These are phyloP conservation scores for Haematococcus lacustris DNA, from an alignment of 139 green algal genomes.

Conservation along the genomic window DNA sequence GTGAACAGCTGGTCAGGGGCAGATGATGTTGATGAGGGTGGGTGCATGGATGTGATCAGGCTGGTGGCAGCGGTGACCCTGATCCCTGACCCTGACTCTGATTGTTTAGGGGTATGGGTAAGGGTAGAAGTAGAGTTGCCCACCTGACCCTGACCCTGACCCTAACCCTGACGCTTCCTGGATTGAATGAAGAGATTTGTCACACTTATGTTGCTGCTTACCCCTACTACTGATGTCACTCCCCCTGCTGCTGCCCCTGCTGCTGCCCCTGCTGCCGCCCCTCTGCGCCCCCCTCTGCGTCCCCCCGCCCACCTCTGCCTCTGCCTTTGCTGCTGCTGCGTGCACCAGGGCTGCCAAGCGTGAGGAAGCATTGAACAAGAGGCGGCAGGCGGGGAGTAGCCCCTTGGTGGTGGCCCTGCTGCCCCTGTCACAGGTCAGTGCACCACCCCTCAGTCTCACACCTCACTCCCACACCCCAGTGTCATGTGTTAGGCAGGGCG, in stretches of 20 bases:
- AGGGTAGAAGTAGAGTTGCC: not conserved
- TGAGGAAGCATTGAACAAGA: constrained; percentile 44
- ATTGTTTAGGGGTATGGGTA: not conserved
- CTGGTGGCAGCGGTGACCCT: not conserved
- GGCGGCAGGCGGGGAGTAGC: constrained; percentile 25
- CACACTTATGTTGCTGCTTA: not conserved
- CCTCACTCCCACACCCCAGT: not conserved
- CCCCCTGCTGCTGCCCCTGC: not conserved
- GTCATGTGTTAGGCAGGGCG: not conserved
- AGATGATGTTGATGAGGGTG: not conserved
- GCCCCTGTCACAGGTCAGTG: constrained; percentile 48
- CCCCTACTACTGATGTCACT: not conserved
- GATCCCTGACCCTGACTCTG: too few relatives aligned
- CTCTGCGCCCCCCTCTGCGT: not conserved
- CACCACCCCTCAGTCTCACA: not conserved
- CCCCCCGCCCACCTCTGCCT: not conserved
- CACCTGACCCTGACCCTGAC: too few relatives aligned
- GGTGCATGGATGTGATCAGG: not conserved
- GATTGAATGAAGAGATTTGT: not conserved
- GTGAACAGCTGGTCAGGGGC: not conserved
- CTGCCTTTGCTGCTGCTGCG: not conserved
- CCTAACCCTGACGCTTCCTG: too few relatives aligned
- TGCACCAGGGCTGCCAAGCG: constrained; percentile 53
- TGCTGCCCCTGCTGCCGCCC: not conserved
- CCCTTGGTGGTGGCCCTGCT: constrained; percentile 64